Evolutionary conservation across 2,329 filamentous ascomycete species (phyloP).

Genomic region (Pyrenophora tritici-repentis): DNA sequence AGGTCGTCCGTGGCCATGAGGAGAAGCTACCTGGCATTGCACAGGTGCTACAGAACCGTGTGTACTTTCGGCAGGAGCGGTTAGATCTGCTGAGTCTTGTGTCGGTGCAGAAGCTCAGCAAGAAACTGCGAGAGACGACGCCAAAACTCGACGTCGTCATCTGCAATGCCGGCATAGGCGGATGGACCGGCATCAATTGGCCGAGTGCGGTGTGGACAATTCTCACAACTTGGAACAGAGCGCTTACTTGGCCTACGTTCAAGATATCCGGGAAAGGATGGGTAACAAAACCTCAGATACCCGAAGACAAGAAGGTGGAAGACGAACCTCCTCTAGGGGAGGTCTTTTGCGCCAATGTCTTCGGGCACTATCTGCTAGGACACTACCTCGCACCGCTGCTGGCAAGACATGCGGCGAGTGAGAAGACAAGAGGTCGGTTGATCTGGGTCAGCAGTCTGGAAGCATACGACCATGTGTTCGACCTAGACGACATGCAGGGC

Average conservation of each 20-base stretch:
- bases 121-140: constrained; percentile 59
- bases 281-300: constrained; percentile 59
- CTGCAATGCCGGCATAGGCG: constrained; percentile 87
- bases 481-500: constrained; percentile 76
- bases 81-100: constrained; percentile 63
- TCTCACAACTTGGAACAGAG: constrained; percentile 67
- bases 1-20: constrained; percentile 48
- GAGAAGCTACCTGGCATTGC: constrained; percentile 46
- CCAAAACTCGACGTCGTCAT: constrained; percentile 79
- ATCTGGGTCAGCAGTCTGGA: constrained; percentile 90
- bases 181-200: constrained; percentile 82
- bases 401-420: constrained; percentile 50
- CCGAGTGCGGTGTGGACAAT: constrained; percentile 59
- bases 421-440: constrained; percentile 63
- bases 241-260: constrained; percentile 76
- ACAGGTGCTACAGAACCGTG: constrained; percentile 48
- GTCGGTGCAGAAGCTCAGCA: constrained; percentile 60
- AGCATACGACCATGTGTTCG: constrained; percentile 62
- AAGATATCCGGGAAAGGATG: constrained; percentile 68
- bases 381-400: constrained; percentile 81
- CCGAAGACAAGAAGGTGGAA: constrained; percentile 29
- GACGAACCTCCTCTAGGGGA: constrained; percentile 71
- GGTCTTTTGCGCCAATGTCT: constrained; percentile 89
- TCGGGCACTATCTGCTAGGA: constrained; percentile 89
- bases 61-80: constrained; percentile 61